These are phyloP conservation scores for Komagataella kurtzmanii DNA, from an alignment of 805 yeast genomes.

Conservation along the genomic window DNA sequence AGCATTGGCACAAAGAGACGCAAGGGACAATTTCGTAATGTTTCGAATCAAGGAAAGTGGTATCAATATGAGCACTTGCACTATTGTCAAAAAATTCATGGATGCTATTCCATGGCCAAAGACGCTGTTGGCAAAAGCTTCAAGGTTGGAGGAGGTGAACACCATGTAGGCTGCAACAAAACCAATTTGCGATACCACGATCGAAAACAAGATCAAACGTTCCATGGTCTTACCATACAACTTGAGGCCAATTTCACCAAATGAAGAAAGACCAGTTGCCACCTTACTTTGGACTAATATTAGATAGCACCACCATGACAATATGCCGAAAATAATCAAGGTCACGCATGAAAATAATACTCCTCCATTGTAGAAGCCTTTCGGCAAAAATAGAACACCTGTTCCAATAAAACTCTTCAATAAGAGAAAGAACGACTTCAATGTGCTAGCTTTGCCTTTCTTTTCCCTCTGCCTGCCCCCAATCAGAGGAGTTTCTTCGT, in stretches of 20 bases:
- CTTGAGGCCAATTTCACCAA: slow-evolving; percentile 59
- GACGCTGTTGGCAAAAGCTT: slow-evolving; percentile 45
- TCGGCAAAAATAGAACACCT: slow-evolving; percentile 59
- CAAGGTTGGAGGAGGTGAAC: slow-evolving; percentile 60
- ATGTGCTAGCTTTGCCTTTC: slow-evolving; percentile 61
- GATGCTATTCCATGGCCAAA: slow-evolving; percentile 22
- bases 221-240: slow-evolving; percentile 59
- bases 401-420: slow-evolving; percentile 71
- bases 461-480: background rate
- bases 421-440: slow-evolving; percentile 57
- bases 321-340: slow-evolving; percentile 45
- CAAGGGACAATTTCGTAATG: slow-evolving; percentile 59
- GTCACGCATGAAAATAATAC: slow-evolving; percentile 39
- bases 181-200: slow-evolving; percentile 63
- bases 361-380: slow-evolving; percentile 65
- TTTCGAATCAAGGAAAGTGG: slow-evolving; percentile 67
- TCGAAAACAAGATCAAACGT: slow-evolving; percentile 44
- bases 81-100: slow-evolving; percentile 31
- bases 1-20: slow-evolving; percentile 59
- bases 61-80: slow-evolving; percentile 44
- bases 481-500: slow-evolving; percentile 24
- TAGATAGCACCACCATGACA: slow-evolving; percentile 71
- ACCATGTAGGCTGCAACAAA: slow-evolving; percentile 74
- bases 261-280: slow-evolving; percentile 53
- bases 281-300: slow-evolving; percentile 46